A percentile compares a stretch with the other conserved stretches of the same genome.
Conservation (phyloP, 805 yeast species). For the Pichia paraexigua region DNA sequence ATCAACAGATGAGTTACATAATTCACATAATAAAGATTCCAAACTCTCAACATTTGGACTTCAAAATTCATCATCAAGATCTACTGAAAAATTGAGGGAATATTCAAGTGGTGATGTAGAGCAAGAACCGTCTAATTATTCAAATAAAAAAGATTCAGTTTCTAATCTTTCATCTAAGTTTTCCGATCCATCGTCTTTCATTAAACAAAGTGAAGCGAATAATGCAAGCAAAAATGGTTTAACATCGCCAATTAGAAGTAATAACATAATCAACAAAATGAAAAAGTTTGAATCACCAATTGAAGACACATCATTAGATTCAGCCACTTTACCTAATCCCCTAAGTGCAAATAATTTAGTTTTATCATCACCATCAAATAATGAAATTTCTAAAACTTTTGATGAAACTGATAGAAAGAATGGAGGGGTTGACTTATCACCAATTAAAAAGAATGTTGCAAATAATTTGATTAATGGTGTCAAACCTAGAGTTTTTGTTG, state of each 20-base stretch:
- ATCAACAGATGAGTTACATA: neutral
- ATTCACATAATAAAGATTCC: neutral
- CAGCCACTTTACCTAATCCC: neutral
- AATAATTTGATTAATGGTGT: neutral
- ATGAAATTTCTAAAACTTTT: slow-evolving; percentile 18
- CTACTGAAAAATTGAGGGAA: neutral
- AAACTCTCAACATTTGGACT: neutral
- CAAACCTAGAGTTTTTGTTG: neutral
- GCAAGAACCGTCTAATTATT: neutral
- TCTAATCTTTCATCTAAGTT: slow-evolving; percentile 1
- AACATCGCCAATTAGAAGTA: slow-evolving; percentile 16
- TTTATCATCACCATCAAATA: neutral
- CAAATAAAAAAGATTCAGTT: neutral
- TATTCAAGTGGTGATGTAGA: too few relatives aligned
- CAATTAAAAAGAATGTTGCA: neutral
- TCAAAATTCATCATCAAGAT: neutral
- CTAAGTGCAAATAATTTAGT: neutral
- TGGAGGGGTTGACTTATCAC: slow-evolving; percentile 8
- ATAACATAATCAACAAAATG: slow-evolving; percentile 19
- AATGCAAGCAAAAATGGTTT: neutral
- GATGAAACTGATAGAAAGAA: slow-evolving; percentile 27
- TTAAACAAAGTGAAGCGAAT: neutral
- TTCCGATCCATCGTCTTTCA: neutral
- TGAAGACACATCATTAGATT: slow-evolving; percentile 6
- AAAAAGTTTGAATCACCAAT: slow-evolving; percentile 21